A percentile compares a stretch with the other conserved stretches of the same genome.
Evolutionary conservation across 2,329 filamentous ascomycete genomes (phyloP).

Genomic region (Ramularia collo-cygni): DNA sequence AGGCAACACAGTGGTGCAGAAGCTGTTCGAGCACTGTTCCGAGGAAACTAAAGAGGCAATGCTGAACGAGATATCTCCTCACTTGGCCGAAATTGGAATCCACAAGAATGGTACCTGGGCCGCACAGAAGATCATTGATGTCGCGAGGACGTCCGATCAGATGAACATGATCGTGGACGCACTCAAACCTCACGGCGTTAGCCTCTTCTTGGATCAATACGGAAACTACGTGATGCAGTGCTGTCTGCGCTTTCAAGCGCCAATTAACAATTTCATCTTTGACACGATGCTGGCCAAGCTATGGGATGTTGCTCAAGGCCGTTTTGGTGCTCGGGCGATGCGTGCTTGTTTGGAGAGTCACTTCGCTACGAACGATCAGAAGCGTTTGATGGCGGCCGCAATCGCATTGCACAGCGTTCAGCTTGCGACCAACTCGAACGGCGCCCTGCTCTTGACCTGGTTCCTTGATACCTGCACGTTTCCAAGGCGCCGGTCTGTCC

Average conservation of each 20-base stretch:
- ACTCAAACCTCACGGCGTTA: constrained; percentile 77
- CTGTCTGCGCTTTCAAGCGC: constrained; percentile 82
- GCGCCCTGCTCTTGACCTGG: constrained; percentile 90
- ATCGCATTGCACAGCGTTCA: constrained; percentile 97
- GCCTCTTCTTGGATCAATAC: constrained; percentile 93
- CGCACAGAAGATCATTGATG: constrained; percentile 97
- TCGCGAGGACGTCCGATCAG: constrained; percentile 77
- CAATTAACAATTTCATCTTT: constrained; percentile 94
- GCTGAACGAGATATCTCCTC: constrained; percentile 79
- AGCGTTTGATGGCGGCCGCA: constrained; percentile 85
- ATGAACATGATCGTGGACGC: constrained; percentile 79
- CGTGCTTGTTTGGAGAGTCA: constrained; percentile 94
- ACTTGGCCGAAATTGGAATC: constrained; percentile 91
- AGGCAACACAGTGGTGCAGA: constrained; percentile 98
- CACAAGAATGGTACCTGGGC: constrained; percentile 99
- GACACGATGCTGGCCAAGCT: constrained; percentile 91
- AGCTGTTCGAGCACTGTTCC: constrained; percentile 93
- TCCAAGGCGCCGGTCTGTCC: constrained; percentile 79
- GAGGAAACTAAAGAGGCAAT: constrained; percentile 86
- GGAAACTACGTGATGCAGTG: constrained; percentile 98
- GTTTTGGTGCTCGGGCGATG: constrained; percentile 94
- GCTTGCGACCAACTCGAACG: constrained; percentile 91
- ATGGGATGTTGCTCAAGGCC: constrained; percentile 88
- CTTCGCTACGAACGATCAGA: constrained; percentile 89
- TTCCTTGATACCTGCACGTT: constrained; percentile 98